phyloP scores from a whole-genome alignment of 2,329 filamentous ascomycete species.

The Byssoonygena ceratinophila region DNA sequence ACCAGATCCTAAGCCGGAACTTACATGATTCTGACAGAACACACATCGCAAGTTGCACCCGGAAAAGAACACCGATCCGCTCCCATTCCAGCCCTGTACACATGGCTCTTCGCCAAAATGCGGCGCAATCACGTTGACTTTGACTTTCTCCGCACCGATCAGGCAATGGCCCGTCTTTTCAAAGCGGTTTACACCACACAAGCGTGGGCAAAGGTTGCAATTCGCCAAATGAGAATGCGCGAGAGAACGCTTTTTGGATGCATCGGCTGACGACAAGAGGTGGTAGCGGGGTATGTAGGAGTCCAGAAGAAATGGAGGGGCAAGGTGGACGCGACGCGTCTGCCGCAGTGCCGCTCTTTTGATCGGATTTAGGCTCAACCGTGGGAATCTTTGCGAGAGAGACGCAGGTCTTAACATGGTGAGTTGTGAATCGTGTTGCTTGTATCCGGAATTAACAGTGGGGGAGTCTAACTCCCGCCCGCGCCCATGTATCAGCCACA shows the following conservation, averaged over 20 bases:
- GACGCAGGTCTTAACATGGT: background rate
- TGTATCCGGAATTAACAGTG: background rate
- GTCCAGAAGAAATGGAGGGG: constrained; percentile 58
- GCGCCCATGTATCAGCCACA: background rate
- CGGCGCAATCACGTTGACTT: constrained; percentile 74
- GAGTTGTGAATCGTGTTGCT: background rate
- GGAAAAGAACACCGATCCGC: constrained; percentile 70
- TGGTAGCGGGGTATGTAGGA: constrained; percentile 66
- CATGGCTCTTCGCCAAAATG: constrained; percentile 80
- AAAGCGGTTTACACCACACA: constrained; percentile 71
- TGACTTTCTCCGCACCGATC: constrained; percentile 60
- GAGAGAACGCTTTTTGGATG: constrained; percentile 59
- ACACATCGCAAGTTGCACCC: constrained; percentile 66
- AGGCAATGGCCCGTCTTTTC: constrained; percentile 68
- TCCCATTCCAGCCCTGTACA: constrained; percentile 70
- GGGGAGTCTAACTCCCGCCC: background rate
- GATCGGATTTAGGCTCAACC: background rate
- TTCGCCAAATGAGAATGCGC: constrained; percentile 66
- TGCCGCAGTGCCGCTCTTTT: background rate
- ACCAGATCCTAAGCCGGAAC: background rate
- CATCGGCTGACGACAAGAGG: constrained; percentile 55
- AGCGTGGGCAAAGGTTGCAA: constrained; percentile 70
- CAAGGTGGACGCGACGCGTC: constrained; percentile 28
- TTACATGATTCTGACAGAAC: constrained; percentile 60
- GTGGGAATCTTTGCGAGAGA: background rate